A percentile compares a stretch with the other conserved stretches of the same genome.
phyloP scores from a whole-genome alignment of 768 basidiomycete species.

The Lactarius quietus region DNA sequence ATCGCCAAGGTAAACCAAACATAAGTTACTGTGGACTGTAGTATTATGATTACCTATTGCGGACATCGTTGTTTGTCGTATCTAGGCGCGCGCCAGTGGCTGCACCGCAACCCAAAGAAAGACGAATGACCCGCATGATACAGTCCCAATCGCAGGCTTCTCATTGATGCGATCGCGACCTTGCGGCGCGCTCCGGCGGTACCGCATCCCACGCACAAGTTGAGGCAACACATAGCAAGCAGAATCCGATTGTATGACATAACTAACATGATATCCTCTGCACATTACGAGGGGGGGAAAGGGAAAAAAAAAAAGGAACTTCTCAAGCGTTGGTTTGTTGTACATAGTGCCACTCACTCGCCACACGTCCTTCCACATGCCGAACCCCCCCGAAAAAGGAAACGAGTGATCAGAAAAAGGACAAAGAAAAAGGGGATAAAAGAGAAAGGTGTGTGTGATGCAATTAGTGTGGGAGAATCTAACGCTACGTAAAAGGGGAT shows the following conservation, averaged over 20 bases:
- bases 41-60: background rate
- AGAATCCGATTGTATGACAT: background rate
- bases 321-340: background rate
- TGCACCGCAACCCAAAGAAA: background rate
- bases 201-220: too few species aligned
- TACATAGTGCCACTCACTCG: background rate
- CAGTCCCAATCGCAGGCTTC: background rate
- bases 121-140: background rate
- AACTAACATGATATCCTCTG: background rate
- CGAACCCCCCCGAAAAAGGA: background rate
- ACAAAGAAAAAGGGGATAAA: background rate
- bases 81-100: background rate
- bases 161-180: too few species aligned
- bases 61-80: background rate
- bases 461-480: slow-evolving; percentile 9
- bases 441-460: background rate
- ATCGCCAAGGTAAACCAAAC: background rate
- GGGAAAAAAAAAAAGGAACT: background rate
- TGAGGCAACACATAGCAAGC: background rate
- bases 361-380: background rate
- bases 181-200: too few species aligned
- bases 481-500: slow-evolving; percentile 1
- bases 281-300: background rate
- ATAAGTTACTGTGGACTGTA: too few species aligned
- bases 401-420: background rate